phyloP scores from a whole-genome alignment of 2,329 filamentous ascomycete genomes.

The Endoconidiophora laricicola region DNA sequence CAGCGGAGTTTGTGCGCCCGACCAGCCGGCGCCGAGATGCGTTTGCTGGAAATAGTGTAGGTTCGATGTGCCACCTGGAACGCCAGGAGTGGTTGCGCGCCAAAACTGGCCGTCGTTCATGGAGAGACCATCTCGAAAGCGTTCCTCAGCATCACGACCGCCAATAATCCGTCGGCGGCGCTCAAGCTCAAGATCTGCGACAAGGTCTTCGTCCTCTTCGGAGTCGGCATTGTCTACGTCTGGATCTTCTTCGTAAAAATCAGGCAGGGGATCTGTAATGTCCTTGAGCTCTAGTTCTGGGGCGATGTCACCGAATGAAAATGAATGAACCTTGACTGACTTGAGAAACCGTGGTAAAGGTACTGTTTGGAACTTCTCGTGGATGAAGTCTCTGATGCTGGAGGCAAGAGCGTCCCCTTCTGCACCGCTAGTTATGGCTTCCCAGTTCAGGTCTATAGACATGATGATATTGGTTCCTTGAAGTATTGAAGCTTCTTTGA shows the following conservation, averaged over 20 bases:
- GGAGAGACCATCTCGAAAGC: constrained; percentile 9
- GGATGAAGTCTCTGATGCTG: constrained; percentile 79
- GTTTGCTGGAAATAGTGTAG: constrained; percentile 64
- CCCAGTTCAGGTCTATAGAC: constrained; percentile 98
- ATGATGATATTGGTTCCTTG: constrained; percentile 29
- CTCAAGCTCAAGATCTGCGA: constrained; percentile 10
- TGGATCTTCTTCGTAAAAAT: constrained; percentile 81
- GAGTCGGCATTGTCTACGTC: constrained; percentile 32
- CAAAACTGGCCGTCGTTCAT: constrained; percentile 9
- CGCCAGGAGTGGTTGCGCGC: constrained; percentile 32
- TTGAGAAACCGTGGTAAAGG: constrained; percentile 89
- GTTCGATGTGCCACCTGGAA: constrained; percentile 57
- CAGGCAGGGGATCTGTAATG: constrained; percentile 83
- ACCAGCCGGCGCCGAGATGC: constrained; percentile 53
- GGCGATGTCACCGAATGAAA: constrained; percentile 72
- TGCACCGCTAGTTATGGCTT: constrained; percentile 72
- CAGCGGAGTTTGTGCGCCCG: constrained; percentile 62
- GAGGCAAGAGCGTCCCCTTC: constrained; percentile 76
- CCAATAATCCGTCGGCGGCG: constrained; percentile 12
- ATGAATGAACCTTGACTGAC: constrained; percentile 84
- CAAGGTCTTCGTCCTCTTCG: constrained; percentile 21
- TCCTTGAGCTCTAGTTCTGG: constrained; percentile 88
- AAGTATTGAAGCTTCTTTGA: too few relatives aligned
- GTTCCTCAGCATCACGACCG: constrained; percentile 15
- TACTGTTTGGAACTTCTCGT: constrained; percentile 88